These are phyloP conservation scores for Phaeosphaeria sp. DNA, from an alignment of 2,329 filamentous ascomycete species.

Conservation along the genomic window DNA sequence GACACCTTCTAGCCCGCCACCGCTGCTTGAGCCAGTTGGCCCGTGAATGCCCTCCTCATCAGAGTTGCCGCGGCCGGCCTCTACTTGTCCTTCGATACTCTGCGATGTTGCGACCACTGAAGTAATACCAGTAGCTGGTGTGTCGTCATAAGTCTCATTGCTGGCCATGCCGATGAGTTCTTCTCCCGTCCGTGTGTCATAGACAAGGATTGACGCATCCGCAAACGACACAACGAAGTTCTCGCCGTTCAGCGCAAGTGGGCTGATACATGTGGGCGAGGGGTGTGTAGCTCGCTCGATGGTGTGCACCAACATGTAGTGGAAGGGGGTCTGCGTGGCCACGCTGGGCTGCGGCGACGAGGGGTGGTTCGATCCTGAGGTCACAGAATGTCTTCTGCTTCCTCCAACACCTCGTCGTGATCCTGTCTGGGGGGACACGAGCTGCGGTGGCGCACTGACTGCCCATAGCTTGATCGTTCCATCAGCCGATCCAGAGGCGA, in stretches of 20 bases:
- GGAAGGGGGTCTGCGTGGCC: slow-evolving; percentile 84
- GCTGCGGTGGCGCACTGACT: slow-evolving; percentile 86
- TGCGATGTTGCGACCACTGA: slow-evolving; percentile 86
- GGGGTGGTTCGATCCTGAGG: slow-evolving; percentile 89
- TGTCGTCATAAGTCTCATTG: slow-evolving; percentile 90
- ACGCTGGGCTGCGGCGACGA: slow-evolving; percentile 88
- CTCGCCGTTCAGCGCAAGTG: slow-evolving; percentile 81
- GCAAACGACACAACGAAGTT: slow-evolving; percentile 93
- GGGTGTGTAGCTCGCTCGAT: slow-evolving; percentile 74
- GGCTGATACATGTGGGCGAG: slow-evolving; percentile 91
- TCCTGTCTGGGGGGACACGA: slow-evolving; percentile 79
- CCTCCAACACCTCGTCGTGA: slow-evolving; percentile 73
- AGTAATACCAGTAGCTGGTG: slow-evolving; percentile 83
- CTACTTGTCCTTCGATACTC: slow-evolving; percentile 72
- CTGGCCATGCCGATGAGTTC: slow-evolving; percentile 93
- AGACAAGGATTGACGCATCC: slow-evolving; percentile 88
- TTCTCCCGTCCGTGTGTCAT: slow-evolving; percentile 90
- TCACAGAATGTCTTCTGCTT: slow-evolving; percentile 89
- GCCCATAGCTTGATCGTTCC: slow-evolving; percentile 94
- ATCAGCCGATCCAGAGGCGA: slow-evolving; percentile 92
- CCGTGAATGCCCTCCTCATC: slow-evolving; percentile 82
- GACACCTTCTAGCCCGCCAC: slow-evolving; percentile 79
- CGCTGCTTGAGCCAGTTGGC: slow-evolving; percentile 81
- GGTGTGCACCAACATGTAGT: slow-evolving; percentile 86
- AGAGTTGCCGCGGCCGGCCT: slow-evolving; percentile 67